Evolutionary conservation across 2,329 filamentous ascomycete species (phyloP).

Genomic region (Fusarium sacchari): DNA sequence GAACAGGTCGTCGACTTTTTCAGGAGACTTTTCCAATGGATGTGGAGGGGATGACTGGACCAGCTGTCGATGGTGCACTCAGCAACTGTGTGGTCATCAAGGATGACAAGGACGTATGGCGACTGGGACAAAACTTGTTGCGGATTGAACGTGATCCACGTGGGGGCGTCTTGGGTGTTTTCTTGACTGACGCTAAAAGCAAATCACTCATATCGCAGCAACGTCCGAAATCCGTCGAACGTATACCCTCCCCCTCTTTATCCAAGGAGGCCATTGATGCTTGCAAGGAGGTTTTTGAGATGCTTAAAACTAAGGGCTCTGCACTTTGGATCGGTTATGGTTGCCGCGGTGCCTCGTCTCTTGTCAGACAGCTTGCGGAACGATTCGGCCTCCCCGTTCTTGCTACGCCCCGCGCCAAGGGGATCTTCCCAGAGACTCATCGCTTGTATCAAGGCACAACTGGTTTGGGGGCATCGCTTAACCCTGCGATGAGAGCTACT

Average conservation of each 20-base stretch:
- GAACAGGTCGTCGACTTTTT: neutral
- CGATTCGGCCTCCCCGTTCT: neutral
- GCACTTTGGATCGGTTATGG: neutral
- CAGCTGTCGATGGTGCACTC: neutral
- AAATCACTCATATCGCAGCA: neutral
- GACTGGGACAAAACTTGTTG: neutral
- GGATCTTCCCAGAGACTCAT: neutral
- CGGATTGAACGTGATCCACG: neutral
- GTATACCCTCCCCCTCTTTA: neutral
- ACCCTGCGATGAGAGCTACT: neutral
- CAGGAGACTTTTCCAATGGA: neutral
- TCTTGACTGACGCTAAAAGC: neutral
- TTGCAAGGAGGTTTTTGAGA: neutral
- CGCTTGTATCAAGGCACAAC: neutral
- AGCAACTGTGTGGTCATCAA: neutral
- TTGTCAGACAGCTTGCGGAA: neutral
- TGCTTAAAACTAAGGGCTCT: neutral
- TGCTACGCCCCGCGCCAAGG: neutral
- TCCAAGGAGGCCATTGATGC: neutral
- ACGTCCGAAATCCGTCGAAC: neutral
- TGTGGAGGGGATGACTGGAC: neutral
- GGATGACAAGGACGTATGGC: neutral
- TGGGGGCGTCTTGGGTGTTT: neutral
- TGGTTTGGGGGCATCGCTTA: neutral
- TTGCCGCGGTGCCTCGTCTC: neutral